Evolutionary conservation across 208 protist species (phyloP).

Genomic region (Sergeia podlipaevii): DNA sequence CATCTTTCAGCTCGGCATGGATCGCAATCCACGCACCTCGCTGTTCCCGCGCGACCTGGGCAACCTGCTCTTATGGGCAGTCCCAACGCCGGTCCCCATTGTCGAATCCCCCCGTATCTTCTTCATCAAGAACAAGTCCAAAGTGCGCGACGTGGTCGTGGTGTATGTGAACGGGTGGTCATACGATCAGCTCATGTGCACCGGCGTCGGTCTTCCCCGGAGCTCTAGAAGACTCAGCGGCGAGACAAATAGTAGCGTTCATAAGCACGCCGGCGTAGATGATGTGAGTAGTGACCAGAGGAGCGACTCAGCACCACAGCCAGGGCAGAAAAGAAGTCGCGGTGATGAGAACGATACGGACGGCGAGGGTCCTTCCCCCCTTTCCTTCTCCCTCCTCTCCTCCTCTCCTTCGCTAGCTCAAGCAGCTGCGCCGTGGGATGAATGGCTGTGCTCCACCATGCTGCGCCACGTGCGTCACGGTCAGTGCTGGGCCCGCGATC

Average conservation of each 20-base stretch:
- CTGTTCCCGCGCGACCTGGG: slow-evolving; percentile 70
- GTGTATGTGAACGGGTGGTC: slow-evolving; percentile 82
- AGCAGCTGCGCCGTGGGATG: slow-evolving; percentile 13
- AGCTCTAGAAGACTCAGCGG: no score
- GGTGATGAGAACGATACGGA: neutral
- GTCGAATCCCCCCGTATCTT: slow-evolving; percentile 70
- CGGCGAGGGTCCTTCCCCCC: no score
- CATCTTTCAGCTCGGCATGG: slow-evolving; percentile 48
- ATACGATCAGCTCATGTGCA: slow-evolving; percentile 66
- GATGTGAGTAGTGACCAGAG: neutral
- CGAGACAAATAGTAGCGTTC: neutral
- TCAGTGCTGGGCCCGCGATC: slow-evolving; percentile 40
- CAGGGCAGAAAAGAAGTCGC: neutral
- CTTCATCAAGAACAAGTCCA: slow-evolving; percentile 74
- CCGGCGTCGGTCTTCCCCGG: slow-evolving; percentile 22
- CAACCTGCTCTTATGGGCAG: slow-evolving; percentile 67
- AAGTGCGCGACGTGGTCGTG: slow-evolving; percentile 60
- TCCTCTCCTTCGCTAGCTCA: slow-evolving; percentile 3
- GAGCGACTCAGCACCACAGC: neutral
- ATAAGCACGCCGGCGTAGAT: neutral
- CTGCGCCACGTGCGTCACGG: slow-evolving; percentile 29
- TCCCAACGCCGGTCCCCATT: slow-evolving; percentile 59
- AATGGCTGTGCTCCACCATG: slow-evolving; percentile 30
- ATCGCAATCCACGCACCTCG: slow-evolving; percentile 20
- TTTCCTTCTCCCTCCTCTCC: no score